Base-by-base conservation (phyloP, 1,139 yeast species). In the Pneumocystis carinii region DNA sequence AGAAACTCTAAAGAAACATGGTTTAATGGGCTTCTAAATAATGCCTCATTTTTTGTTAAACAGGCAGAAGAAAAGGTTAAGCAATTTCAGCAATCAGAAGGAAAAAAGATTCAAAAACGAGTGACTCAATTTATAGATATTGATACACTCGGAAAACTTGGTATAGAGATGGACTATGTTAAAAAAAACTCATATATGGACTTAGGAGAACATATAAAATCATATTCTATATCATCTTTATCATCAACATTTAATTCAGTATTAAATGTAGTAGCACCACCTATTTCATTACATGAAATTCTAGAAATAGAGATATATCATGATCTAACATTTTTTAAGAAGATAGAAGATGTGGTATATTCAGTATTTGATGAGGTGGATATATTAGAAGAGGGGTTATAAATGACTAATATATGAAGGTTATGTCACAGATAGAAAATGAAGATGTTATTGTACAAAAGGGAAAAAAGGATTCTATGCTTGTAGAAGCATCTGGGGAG, bases 381-480 rank as follows among this genome's bases (percentile, higher is more conserved):
- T 97, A 90, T 74, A 97, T 90, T 17, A 96, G 90, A 72, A 58
- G 61, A 39, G 62, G 97, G 96, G 48, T 89, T 78, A 59, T 78
- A 75, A 38, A 72, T 70, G 72, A 83, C 74, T 75, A 3, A 42
- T 24, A 14, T 27, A 37, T 27, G 7, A 42, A 62, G 63, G 65
- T 37, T 19, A 4, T 62, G 57, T 35, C 27, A 17, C 64, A 62
- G n/a, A 60, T 62, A n/a, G 64, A 62, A 42, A 58, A 60, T n/a
- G 64, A 64, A 55, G 64, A 62, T 29, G 29, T 62, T 24, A 80
- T 75, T 80, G 81, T 71, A 64, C 79, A 76, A 66, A 75, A 75
- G 68, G 79, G 79, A 59, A 72, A 74, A 61, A 78, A 75, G 59
- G 71, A 75, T 24, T 38, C 38, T 19, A 19, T 38, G 15, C 35